phyloP scores from a whole-genome alignment of 805 yeast genomes.

The Brettanomyces nanus region DNA sequence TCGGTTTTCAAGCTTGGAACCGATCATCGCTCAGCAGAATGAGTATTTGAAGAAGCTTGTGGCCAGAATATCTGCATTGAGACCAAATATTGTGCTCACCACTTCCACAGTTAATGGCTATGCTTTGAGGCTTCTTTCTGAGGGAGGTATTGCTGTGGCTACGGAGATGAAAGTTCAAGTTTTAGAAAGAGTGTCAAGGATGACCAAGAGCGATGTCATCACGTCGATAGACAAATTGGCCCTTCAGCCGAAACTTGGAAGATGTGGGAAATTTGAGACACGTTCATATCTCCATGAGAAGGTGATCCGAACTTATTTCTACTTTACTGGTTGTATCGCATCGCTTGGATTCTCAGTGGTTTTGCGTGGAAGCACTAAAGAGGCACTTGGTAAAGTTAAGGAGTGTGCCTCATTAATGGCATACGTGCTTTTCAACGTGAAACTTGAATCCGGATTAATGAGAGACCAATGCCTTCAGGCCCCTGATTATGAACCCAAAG shows the following conservation, averaged over 20 bases:
- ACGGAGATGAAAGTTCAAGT: conserved; percentile 76
- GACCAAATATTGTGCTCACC: conserved; percentile 72
- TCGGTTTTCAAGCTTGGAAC: conserved; percentile 23
- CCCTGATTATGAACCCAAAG: conserved; percentile 24
- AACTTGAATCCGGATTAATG: conserved; percentile 68
- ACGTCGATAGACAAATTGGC: conserved; percentile 81
- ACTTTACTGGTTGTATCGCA: conserved; percentile 66
- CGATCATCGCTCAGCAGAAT: conserved; percentile 78
- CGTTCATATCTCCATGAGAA: conserved; percentile 52
- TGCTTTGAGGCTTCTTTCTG: conserved; percentile 64
- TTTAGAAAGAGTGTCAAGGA: conserved; percentile 64
- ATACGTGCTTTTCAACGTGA: conserved; percentile 68
- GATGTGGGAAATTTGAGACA: conserved; percentile 65
- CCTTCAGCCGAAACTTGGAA: conserved; percentile 62
- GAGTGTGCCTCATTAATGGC: conserved; percentile 74
- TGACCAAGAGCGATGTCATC: conserved; percentile 79
- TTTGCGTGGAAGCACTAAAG: conserved; percentile 70
- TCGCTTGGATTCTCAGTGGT: conserved; percentile 78
- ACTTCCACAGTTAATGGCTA: conserved; percentile 77
- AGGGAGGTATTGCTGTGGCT: conserved; percentile 75
- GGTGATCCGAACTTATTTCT: conserved; percentile 62
- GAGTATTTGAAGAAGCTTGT: conserved; percentile 80
- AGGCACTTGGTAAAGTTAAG: conserved; percentile 57
- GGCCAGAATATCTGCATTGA: conserved; percentile 63
- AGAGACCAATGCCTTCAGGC: conserved; percentile 59